A percentile compares a stretch with the other conserved stretches of the same genome.
Conservation (phyloP, 2,329 filamentous ascomycete species). For the Phaeosphaeriaceae sp. region DNA sequence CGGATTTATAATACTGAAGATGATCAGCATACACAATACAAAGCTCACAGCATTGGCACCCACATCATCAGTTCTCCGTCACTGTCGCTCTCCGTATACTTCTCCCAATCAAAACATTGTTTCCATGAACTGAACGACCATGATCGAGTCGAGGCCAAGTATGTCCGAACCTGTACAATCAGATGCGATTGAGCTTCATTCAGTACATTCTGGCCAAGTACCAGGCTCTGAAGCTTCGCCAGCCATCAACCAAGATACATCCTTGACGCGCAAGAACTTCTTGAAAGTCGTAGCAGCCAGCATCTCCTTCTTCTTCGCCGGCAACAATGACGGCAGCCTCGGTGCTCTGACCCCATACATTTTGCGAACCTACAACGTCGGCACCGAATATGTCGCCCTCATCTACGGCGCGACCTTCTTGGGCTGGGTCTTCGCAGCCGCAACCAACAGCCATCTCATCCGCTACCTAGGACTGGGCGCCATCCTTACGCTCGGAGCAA, state of each 20-base stretch:
- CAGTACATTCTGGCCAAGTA: neutral
- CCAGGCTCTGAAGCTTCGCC: neutral
- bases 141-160: no score
- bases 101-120: no score
- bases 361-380: constrained; percentile 62
- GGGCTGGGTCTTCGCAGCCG: constrained; percentile 66
- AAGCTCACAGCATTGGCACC: no score
- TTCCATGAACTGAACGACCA: no score
- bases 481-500: constrained; percentile 64
- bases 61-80: no score
- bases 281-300: constrained; percentile 58
- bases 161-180: neutral
- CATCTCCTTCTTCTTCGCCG: constrained; percentile 71
- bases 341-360: constrained; percentile 70
- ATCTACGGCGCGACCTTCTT: constrained; percentile 65
- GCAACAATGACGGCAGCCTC: constrained; percentile 69
- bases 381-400: constrained; percentile 53
- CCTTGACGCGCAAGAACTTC: constrained; percentile 12
- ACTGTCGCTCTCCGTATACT: no score
- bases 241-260: constrained; percentile 3
- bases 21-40: no score
- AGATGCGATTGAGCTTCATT: neutral
- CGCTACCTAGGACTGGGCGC: constrained; percentile 63
- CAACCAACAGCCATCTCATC: constrained; percentile 62
- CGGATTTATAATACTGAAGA: no score